Evolutionary conservation across 768 basidiomycete genomes (phyloP).

Genomic region (Tubosaeta brunneosetosa): DNA sequence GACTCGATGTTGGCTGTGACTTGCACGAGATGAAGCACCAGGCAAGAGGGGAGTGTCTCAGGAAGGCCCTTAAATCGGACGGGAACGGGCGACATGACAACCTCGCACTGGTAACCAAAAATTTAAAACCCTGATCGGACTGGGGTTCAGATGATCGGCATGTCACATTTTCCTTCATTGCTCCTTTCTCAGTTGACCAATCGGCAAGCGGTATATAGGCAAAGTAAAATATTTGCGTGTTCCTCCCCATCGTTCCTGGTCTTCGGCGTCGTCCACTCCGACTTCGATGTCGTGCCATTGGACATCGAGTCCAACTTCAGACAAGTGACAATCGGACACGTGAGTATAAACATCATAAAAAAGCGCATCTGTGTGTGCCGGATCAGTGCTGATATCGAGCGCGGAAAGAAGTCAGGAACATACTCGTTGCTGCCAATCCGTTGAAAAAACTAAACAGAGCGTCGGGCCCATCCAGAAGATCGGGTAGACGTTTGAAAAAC

Average conservation of each 20-base stretch:
- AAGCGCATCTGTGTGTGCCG: slow-evolving; percentile 54
- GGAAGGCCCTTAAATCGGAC: background rate
- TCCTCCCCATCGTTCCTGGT: slow-evolving; percentile 67
- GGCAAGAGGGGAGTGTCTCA: background rate
- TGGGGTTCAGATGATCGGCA: background rate
- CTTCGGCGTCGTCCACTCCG: slow-evolving; percentile 35
- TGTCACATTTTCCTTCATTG: background rate
- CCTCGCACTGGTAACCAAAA: background rate
- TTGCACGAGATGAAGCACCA: background rate
- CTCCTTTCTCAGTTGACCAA: slow-evolving; percentile 34
- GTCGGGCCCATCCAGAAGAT: slow-evolving; percentile 67
- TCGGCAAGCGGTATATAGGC: slow-evolving; percentile 68
- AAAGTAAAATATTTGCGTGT: slow-evolving; percentile 73
- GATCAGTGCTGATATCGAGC: background rate
- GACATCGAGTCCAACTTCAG: slow-evolving; percentile 74
- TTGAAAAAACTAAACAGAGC: slow-evolving; percentile 96
- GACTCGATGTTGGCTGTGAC: background rate
- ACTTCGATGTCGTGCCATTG: slow-evolving; percentile 82
- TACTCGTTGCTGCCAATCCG: slow-evolving; percentile 92
- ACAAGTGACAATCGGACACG: slow-evolving; percentile 79
- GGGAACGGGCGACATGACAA: background rate
- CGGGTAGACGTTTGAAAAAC: slow-evolving; percentile 80
- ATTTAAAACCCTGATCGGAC: background rate
- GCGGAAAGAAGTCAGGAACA: slow-evolving; percentile 24
- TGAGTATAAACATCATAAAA: slow-evolving; percentile 91